A percentile compares a stretch with the other conserved stretches of the same genome.
Evolutionary conservation across 1,284 basidiomycete genomes (phyloP).

Genomic region (Lentinula novae-zelandiae): DNA sequence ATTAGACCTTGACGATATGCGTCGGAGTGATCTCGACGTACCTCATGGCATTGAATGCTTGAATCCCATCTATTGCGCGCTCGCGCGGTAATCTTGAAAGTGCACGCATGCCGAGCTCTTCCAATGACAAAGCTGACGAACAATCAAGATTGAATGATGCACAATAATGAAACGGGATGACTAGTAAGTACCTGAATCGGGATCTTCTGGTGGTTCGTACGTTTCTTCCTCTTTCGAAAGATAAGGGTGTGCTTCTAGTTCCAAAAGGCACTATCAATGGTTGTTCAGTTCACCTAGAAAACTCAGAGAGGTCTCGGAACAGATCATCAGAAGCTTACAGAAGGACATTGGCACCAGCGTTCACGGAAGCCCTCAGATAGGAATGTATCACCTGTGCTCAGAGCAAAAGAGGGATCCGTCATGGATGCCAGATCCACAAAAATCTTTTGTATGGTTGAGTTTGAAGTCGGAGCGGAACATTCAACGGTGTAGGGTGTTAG

Average conservation of each 20-base stretch:
- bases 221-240: constrained; percentile 76
- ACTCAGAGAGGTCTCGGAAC: not conserved
- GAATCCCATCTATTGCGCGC: constrained; percentile 73
- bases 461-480: constrained; percentile 53
- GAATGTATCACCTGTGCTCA: constrained; percentile 68
- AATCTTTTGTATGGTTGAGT: constrained; percentile 38
- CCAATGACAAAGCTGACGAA: constrained; percentile 59
- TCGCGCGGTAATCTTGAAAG: constrained; percentile 68
- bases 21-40: constrained; percentile 22
- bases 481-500: constrained; percentile 18
- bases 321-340: constrained; percentile 34
- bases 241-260: constrained; percentile 48
- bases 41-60: constrained; percentile 78
- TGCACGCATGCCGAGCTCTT: constrained; percentile 77
- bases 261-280: constrained; percentile 47
- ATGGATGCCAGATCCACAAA: constrained; percentile 24
- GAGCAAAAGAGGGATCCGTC: constrained; percentile 22
- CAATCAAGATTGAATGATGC: constrained; percentile 13
- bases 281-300: not conserved
- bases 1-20: constrained; percentile 1
- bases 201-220: constrained; percentile 78
- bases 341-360: constrained; percentile 69
- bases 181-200: constrained; percentile 58
- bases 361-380: constrained; percentile 65
- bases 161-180: not conserved